These are phyloP conservation scores for Megacollybia marginata DNA, from an alignment of 768 basidiomycete genomes.

Conservation along the genomic window DNA sequence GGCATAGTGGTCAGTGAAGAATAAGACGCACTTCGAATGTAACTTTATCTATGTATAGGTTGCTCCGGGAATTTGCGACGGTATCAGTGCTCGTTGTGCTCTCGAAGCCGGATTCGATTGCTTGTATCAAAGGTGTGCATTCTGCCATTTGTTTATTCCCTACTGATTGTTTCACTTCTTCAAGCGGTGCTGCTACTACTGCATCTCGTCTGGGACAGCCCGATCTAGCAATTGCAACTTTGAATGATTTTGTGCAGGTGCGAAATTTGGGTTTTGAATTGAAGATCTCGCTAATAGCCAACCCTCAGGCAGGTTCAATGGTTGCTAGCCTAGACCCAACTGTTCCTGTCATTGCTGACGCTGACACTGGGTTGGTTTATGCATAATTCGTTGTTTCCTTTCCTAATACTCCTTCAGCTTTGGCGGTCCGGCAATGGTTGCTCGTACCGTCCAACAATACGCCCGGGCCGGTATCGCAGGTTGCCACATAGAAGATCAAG, in stretches of 20 bases:
- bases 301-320: slow-evolving; percentile 34
- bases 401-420: slow-evolving; percentile 27
- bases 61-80: slow-evolving; percentile 38
- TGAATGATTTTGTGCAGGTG: slow-evolving; percentile 47
- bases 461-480: slow-evolving; percentile 43
- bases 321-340: slow-evolving; percentile 39
- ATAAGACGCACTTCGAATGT: not conserved
- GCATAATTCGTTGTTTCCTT: not conserved
- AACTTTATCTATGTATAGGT: not conserved
- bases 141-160: not conserved
- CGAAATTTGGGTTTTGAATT: not conserved
- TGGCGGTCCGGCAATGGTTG: slow-evolving; percentile 53
- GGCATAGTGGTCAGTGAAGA: slow-evolving; percentile 41
- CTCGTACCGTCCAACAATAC: slow-evolving; percentile 44
- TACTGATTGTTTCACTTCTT: not conserved
- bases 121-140: slow-evolving; percentile 42
- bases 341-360: slow-evolving; percentile 46
- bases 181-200: slow-evolving; percentile 39
- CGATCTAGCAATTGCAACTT: slow-evolving; percentile 47
- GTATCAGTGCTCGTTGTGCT: slow-evolving; percentile 44
- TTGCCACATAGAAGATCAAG: slow-evolving; percentile 52
- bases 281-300: slow-evolving; percentile 1
- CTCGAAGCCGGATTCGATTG: slow-evolving; percentile 44
- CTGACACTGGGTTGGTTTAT: slow-evolving; percentile 41
- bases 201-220: slow-evolving; percentile 49